Evolutionary conservation across 495 filamentous ascomycete species (phyloP).

Genomic region (Penicillium coffeae): DNA sequence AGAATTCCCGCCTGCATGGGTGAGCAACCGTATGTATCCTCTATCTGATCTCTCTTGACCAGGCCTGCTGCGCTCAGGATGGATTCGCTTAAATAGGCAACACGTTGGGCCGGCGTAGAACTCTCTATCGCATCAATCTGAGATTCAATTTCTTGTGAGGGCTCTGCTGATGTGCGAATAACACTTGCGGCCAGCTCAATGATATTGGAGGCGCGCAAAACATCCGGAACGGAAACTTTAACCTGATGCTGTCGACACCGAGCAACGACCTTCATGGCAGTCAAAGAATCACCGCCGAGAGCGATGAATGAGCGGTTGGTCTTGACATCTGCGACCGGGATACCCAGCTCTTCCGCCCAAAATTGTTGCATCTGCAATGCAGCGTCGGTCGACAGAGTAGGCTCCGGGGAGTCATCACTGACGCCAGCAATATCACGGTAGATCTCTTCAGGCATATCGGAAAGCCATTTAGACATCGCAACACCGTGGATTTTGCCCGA

Average conservation of each 20-base stretch:
- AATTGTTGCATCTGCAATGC: neutral
- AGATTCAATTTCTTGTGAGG: neutral
- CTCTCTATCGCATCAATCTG: neutral
- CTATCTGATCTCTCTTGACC: no score
- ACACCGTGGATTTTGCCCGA: neutral
- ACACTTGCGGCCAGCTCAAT: neutral
- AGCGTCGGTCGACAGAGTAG: neutral
- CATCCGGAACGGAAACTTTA: neutral
- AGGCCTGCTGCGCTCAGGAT: neutral
- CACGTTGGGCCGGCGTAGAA: neutral
- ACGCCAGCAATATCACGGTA: neutral
- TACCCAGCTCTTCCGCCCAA: neutral
- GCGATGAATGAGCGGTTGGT: neutral
- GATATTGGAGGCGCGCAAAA: neutral
- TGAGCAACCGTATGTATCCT: neutral
- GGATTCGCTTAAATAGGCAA: neutral
- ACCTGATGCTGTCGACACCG: neutral
- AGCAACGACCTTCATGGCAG: neutral
- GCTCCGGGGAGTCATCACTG: no score
- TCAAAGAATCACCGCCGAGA: neutral
- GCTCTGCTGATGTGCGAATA: neutral
- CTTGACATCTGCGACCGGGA: neutral
- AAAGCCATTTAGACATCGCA: neutral
- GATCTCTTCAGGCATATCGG: neutral
- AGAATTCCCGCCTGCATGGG: neutral